Evolutionary conservation across 2,329 filamentous ascomycete genomes (phyloP).

Genomic region (Aspergillus sp.): DNA sequence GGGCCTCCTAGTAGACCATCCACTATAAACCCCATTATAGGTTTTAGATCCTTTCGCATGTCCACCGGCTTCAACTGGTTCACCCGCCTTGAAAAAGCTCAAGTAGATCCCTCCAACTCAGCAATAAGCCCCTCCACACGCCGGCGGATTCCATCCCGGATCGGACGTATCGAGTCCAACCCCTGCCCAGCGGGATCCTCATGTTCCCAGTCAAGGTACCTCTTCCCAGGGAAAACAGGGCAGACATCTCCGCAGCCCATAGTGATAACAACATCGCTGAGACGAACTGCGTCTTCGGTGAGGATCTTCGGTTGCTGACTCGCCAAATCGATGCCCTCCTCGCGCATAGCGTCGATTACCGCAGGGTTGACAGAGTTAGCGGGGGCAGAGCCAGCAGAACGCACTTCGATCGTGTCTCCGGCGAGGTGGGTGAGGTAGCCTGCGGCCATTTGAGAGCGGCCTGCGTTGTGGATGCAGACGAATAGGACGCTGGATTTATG

Average conservation of each 20-base stretch:
- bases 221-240: conserved; percentile 27
- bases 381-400: conserved; percentile 28
- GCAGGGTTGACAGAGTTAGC: conserved; percentile 24
- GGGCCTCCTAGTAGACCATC: no score
- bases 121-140: neutral
- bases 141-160: conserved; percentile 23
- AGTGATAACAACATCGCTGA: conserved; percentile 27
- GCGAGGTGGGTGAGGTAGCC: conserved; percentile 17
- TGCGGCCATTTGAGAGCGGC: conserved; percentile 28
- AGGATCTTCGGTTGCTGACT: conserved; percentile 26
- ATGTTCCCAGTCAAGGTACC: conserved; percentile 28
- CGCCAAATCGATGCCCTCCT: conserved; percentile 27
- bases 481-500: conserved; percentile 26
- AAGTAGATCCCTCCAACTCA: no score
- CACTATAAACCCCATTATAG: no score
- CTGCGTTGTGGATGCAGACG: conserved; percentile 29
- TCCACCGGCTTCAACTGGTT: no score
- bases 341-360: conserved; percentile 26
- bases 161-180: conserved; percentile 21
- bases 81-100: no score
- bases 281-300: conserved; percentile 21
- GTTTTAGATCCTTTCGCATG: no score
- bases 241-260: conserved; percentile 31
- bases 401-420: conserved; percentile 20
- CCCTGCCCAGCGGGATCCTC: conserved; percentile 26